These are phyloP conservation scores for Lepidium africanum DNA, from an alignment of 345 rosid species.

Conservation along the genomic window DNA sequence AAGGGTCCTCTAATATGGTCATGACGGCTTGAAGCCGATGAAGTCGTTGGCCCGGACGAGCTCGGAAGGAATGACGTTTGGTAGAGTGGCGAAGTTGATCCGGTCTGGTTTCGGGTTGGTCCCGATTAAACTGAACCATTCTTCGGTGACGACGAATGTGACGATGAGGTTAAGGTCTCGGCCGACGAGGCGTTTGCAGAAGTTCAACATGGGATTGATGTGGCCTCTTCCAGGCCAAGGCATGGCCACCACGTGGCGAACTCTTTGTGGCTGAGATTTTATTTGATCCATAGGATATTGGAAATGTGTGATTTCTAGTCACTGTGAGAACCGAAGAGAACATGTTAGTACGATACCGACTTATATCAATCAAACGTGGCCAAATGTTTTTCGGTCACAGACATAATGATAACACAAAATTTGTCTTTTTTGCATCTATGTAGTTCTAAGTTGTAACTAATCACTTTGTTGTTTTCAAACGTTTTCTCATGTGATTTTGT, in stretches of 20 bases:
- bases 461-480: background rate
- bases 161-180: constrained; percentile 32
- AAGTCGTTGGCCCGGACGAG: constrained; percentile 24
- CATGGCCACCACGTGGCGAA: constrained; percentile 43
- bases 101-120: constrained; percentile 32
- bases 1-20: constrained; percentile 29
- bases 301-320: background rate
- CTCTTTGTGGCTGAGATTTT: background rate
- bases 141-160: constrained; percentile 61
- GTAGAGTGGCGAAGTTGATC: constrained; percentile 28
- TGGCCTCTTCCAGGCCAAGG: constrained; percentile 72
- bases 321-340: background rate
- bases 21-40: constrained; percentile 19
- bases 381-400: background rate
- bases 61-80: constrained; percentile 20
- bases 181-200: constrained; percentile 39
- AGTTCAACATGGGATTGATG: constrained; percentile 60
- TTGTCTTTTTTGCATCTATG: background rate
- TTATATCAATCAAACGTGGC: background rate
- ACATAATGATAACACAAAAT: background rate
- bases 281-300: background rate
- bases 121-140: constrained; percentile 50
- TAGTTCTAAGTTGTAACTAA: no score
- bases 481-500: background rate
- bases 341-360: background rate